These are phyloP conservation scores for Microsporum canis DNA, from an alignment of 2,329 filamentous ascomycete species.

Conservation along the genomic window DNA sequence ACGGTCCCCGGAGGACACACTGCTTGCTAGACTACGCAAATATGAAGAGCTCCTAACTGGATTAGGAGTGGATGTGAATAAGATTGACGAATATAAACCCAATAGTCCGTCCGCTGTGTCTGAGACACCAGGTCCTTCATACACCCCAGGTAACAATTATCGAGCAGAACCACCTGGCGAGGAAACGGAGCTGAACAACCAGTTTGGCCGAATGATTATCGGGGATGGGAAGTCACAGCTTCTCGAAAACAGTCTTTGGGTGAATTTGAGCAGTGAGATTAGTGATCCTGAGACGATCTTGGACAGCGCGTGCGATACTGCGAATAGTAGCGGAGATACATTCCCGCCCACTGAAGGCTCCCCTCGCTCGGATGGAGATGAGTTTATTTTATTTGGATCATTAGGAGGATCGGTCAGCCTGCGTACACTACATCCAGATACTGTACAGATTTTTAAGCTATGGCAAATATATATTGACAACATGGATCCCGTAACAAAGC, in stretches of 20 bases:
- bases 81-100: not conserved
- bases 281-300: not conserved
- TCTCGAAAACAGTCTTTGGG: not conserved
- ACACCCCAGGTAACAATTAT: not conserved
- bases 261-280: not conserved
- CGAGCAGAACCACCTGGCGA: not conserved
- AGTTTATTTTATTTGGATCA: not conserved
- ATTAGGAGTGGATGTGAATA: not conserved
- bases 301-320: not conserved
- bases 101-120: not conserved
- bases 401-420: not conserved
- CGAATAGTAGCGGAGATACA: not conserved
- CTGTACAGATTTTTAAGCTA: slow-evolving; percentile 9
- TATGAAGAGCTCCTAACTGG: slow-evolving; percentile 3
- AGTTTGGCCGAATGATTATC: not conserved
- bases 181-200: not conserved
- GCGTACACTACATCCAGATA: slow-evolving; percentile 7
- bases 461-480: slow-evolving; percentile 19
- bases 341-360: not conserved
- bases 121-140: not conserved
- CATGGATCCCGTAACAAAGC: slow-evolving; percentile 46
- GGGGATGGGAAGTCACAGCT: not conserved
- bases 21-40: not conserved
- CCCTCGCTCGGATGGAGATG: not conserved
- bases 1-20: not conserved